phyloP scores from a whole-genome alignment of 2,329 filamentous ascomycete genomes.

The Trichoderma sp. region DNA sequence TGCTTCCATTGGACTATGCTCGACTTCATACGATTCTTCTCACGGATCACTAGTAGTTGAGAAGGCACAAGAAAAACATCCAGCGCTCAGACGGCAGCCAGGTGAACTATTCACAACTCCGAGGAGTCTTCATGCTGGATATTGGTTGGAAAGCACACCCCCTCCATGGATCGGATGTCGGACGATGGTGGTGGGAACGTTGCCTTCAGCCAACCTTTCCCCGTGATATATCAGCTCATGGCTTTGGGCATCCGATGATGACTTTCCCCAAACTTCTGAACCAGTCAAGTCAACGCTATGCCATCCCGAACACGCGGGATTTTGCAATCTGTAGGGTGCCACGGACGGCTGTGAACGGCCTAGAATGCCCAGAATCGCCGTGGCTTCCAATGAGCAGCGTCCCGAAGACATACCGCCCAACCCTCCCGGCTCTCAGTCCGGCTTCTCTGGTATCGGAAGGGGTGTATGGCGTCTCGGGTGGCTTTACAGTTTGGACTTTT shows the following conservation, averaged over 20 bases:
- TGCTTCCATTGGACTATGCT: background rate
- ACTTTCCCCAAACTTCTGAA: background rate
- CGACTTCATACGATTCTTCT: background rate
- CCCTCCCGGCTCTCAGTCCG: no score
- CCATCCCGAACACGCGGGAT: background rate
- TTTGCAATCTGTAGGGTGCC: background rate
- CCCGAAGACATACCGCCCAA: background rate
- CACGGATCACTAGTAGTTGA: background rate
- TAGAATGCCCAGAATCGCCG: background rate
- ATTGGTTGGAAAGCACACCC: background rate
- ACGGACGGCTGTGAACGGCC: background rate
- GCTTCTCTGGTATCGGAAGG: background rate
- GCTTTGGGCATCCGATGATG: background rate
- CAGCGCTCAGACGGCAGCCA: background rate
- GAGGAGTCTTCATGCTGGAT: background rate
- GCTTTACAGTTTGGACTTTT: conserved; percentile 19
- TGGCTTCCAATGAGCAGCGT: conserved; percentile 7
- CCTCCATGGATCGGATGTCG: background rate
- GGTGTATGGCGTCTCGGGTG: conserved; percentile 11
- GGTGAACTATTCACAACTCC: background rate
- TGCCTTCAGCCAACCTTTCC: background rate
- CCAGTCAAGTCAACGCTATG: conserved; percentile 2
- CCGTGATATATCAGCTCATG: conserved; percentile 1
- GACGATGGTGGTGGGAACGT: background rate
- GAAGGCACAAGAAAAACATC: background rate